Conservation (phyloP, 2,329 filamentous ascomycete species). For the Xylariaceae sp. region DNA sequence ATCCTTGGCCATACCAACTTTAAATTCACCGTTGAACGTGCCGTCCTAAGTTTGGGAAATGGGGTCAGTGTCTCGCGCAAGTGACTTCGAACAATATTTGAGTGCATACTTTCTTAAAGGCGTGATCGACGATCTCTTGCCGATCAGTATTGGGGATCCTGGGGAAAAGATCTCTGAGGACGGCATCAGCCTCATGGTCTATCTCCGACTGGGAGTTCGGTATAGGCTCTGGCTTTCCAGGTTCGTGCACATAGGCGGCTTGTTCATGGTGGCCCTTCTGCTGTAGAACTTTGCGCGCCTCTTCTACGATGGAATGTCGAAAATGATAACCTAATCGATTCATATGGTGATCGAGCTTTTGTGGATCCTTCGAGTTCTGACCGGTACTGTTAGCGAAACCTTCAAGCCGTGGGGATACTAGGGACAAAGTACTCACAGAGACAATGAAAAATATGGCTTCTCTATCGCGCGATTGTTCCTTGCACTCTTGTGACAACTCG, state of each 20-base stretch:
- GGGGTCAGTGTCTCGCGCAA: conserved; percentile 15
- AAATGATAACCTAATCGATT: conserved; percentile 68
- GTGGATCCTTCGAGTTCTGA: conserved; percentile 45
- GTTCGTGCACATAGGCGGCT: conserved; percentile 34
- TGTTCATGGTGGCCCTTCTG: conserved; percentile 37
- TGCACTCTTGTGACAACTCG: conserved; percentile 65
- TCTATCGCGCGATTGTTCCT: conserved; percentile 67
- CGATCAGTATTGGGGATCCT: conserved; percentile 70
- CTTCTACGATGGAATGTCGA: conserved; percentile 63
- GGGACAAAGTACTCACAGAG: conserved; percentile 55
- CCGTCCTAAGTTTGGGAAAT: conserved; percentile 50
- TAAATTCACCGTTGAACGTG: conserved; percentile 58
- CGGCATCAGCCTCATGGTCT: conserved; percentile 66
- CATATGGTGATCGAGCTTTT: conserved; percentile 57
- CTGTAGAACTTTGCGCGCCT: conserved; percentile 49
- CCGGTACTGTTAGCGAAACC: conserved; percentile 23
- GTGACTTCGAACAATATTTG: neutral
- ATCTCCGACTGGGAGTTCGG: conserved; percentile 66
- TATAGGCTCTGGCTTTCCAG: conserved; percentile 61
- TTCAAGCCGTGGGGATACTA: conserved; percentile 25
- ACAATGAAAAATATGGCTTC: conserved; percentile 72
- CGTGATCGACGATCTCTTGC: conserved; percentile 65
- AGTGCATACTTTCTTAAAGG: conserved; percentile 65
- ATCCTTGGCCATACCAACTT: conserved; percentile 63
- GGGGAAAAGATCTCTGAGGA: conserved; percentile 68